A percentile compares a stretch with the other conserved stretches of the same genome.
Conservation (phyloP, 1,139 yeast genomes). For the Saccharomycopsis crataegensis region DNA sequence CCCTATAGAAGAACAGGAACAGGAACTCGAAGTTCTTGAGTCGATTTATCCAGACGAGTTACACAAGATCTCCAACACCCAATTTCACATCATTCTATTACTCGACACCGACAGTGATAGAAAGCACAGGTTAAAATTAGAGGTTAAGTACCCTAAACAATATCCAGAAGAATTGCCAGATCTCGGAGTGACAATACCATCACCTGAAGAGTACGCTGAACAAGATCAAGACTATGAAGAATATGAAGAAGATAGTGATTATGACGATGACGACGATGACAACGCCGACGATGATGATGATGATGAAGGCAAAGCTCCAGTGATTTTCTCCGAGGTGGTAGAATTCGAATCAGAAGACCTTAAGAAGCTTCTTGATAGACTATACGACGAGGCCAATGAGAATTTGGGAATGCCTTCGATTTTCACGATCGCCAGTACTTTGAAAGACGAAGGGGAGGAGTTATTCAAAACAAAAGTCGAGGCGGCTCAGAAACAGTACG, state of each 20-base stretch:
- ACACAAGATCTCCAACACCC: constrained; percentile 33
- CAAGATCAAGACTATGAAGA: constrained; percentile 26
- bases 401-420: constrained; percentile 83
- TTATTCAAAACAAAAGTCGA: constrained; percentile 51
- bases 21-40: constrained; percentile 76
- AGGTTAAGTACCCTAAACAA: constrained; percentile 57
- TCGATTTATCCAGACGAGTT: constrained; percentile 93
- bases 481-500: constrained; percentile 50
- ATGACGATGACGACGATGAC: constrained; percentile 38
- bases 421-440: constrained; percentile 65
- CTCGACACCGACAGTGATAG: constrained; percentile 56
- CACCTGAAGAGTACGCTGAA: constrained; percentile 28
- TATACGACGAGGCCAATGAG: constrained; percentile 60
- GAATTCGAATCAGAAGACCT: constrained; percentile 44
- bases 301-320: constrained; percentile 32
- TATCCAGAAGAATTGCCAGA: constrained; percentile 70
- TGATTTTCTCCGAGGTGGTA: constrained; percentile 50
- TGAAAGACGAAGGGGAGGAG: constrained; percentile 75
- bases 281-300: constrained; percentile 41
- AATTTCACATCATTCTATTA: constrained; percentile 39
- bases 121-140: constrained; percentile 43
- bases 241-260: constrained; percentile 34
- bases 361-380: constrained; percentile 32
- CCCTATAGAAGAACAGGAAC: constrained; percentile 63
- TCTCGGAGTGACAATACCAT: constrained; percentile 36